Conservation (phyloP, 306 rosid species). For the Rubus idaeus region DNA sequence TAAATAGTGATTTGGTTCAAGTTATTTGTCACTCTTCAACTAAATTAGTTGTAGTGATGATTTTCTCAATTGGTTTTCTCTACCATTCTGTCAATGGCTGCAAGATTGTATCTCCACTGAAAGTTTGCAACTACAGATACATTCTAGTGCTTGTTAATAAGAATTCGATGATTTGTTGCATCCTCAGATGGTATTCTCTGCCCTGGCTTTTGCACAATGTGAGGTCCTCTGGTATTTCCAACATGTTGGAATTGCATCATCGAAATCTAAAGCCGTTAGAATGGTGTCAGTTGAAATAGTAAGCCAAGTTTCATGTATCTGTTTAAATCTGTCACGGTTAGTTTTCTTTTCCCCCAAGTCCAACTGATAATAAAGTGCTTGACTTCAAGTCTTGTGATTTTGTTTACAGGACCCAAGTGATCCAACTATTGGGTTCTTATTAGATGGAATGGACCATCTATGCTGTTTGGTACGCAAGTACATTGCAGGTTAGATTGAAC, state of each 20-base stretch:
- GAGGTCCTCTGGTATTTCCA: constrained; percentile 96
- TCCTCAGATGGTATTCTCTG: constrained; percentile 96
- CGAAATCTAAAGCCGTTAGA: constrained; percentile 77
- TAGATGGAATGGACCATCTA: constrained; percentile 93
- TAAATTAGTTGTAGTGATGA: neutral
- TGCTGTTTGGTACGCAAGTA: constrained; percentile 97
- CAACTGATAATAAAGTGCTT: constrained; percentile 28
- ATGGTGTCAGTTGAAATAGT: constrained; percentile 80
- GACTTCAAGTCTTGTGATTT: constrained; percentile 29
- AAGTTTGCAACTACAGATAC: neutral
- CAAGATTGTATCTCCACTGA: neutral
- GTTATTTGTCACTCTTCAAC: neutral
- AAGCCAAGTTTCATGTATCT: constrained; percentile 37
- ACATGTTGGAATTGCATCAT: constrained; percentile 87
- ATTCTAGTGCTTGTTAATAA: constrained; percentile 4
- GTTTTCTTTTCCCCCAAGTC: constrained; percentile 8
- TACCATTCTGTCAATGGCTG: neutral
- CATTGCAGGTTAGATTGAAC: constrained; percentile 71
- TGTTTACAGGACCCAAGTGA: constrained; percentile 87
- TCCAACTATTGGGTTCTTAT: constrained; percentile 90
- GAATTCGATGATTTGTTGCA: constrained; percentile 33
- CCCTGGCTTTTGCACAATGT: constrained; percentile 95
- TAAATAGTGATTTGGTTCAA: neutral
- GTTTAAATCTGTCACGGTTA: constrained; percentile 11
- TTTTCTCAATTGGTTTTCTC: neutral